Percentiles rank a stretch among this genome's conserved stretches.
Evolutionary conservation across 352 stramenopile genomes (phyloP).

Genomic region (Phytophthora idaei): DNA sequence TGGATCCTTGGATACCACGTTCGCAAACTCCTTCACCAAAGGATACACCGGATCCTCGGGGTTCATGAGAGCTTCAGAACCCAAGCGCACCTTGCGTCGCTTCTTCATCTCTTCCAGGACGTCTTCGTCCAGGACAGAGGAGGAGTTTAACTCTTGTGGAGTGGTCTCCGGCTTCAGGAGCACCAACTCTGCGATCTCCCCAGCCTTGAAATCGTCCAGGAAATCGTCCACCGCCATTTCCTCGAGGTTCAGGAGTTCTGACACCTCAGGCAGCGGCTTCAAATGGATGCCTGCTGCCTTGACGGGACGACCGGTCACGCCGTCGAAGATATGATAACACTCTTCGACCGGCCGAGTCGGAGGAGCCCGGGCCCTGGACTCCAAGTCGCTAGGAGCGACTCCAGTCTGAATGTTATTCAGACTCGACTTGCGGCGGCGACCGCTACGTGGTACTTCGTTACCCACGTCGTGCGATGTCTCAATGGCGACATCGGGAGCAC

Average conservation of each 20-base stretch:
- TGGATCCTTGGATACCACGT: neutral
- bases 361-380: too few species aligned
- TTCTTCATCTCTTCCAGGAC: neutral
- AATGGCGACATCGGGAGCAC: too few species aligned
- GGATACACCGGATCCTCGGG: neutral
- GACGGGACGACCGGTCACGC: too few species aligned
- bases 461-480: too few species aligned
- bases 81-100: too few species aligned
- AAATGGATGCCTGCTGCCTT: too few species aligned
- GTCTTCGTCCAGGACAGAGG: neutral
- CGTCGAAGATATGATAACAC: too few species aligned
- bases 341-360: too few species aligned
- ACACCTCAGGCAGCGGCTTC: neutral
- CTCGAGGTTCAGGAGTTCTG: neutral
- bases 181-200: neutral
- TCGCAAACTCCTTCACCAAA: neutral
- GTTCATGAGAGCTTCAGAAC: neutral
- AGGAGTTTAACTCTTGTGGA: neutral
- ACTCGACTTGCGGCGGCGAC: too few species aligned
- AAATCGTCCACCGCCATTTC: neutral
- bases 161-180: neutral
- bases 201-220: neutral
- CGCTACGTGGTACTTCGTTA: too few species aligned
- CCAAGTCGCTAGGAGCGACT: too few species aligned
- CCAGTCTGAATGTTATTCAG: too few species aligned